Evolutionary conservation across 2,329 filamentous ascomycete genomes (phyloP).

Genomic region (Alternaria gansuensis): DNA sequence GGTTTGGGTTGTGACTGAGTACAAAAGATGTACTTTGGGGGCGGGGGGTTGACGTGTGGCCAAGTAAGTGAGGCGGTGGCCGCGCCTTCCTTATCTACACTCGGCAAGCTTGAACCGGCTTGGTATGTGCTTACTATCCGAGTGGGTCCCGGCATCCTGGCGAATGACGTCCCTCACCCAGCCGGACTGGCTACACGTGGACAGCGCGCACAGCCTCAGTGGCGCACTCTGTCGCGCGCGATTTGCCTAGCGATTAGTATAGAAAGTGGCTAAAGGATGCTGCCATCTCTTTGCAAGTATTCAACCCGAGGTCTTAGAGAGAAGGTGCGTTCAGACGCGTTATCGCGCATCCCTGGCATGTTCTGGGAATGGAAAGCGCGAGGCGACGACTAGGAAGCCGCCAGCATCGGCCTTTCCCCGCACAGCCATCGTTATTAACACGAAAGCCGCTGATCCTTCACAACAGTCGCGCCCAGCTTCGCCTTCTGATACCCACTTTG

Average conservation of each 20-base stretch:
- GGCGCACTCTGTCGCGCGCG: slow-evolving; percentile 9
- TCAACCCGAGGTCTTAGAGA: not conserved
- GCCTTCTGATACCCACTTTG: not conserved
- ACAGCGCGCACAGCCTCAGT: slow-evolving; percentile 17
- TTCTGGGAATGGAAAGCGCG: slow-evolving; percentile 9
- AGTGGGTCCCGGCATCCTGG: not conserved
- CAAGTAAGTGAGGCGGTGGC: slow-evolving; percentile 34
- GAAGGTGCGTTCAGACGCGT: slow-evolving; percentile 3
- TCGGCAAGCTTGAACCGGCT: slow-evolving; percentile 20
- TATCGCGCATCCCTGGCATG: slow-evolving; percentile 2
- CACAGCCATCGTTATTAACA: slow-evolving; percentile 6
- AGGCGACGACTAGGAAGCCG: slow-evolving; percentile 9
- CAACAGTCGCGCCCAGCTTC: slow-evolving; percentile 7
- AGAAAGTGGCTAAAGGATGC: not conserved
- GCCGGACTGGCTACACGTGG: slow-evolving; percentile 10
- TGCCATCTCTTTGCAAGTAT: not conserved
- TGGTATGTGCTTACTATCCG: slow-evolving; percentile 5
- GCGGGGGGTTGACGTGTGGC: slow-evolving; percentile 13
- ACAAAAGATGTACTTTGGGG: slow-evolving; percentile 22
- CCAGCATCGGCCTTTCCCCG: slow-evolving; percentile 4
- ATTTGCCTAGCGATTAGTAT: not conserved
- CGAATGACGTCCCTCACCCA: slow-evolving; percentile 21
- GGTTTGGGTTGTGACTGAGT: slow-evolving; percentile 20
- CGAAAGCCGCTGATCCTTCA: not conserved
- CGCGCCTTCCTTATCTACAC: slow-evolving; percentile 31